Evolutionary conservation across 2,329 filamentous ascomycete species (phyloP).

Genomic region (Beauveria bassiana): DNA sequence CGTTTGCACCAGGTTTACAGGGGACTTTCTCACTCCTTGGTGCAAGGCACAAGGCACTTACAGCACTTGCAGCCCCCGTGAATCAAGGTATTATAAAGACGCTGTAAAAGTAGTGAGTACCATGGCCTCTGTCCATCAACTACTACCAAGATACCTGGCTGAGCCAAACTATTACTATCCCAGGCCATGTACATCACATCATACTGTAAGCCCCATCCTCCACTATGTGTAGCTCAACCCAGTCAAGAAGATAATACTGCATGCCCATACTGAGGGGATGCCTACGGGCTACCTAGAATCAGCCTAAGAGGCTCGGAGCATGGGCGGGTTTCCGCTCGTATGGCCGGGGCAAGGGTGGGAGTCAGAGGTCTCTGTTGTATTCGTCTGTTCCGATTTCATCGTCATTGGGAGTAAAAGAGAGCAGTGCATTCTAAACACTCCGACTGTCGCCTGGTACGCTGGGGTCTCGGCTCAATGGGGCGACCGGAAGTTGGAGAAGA

Average conservation of each 20-base stretch:
- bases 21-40: not conserved
- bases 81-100: no score
- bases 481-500: conserved; percentile 5
- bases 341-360: not conserved
- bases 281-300: not conserved
- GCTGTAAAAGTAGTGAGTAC: not conserved
- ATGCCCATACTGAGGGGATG: not conserved
- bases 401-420: not conserved
- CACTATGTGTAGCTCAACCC: conserved; percentile 10
- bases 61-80: not conserved
- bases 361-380: not conserved
- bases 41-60: no score
- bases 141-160: not conserved
- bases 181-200: conserved; percentile 6
- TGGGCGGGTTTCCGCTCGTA: conserved; percentile 9
- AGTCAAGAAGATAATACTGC: conserved; percentile 11
- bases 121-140: not conserved
- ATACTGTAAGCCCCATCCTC: conserved; percentile 9
- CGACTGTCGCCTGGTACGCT: not conserved
- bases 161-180: conserved; percentile 5
- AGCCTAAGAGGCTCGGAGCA: conserved; percentile 1
- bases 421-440: not conserved
- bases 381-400: not conserved
- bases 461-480: conserved; percentile 10
- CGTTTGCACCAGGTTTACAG: not conserved